A percentile compares a stretch with the other conserved stretches of the same genome.
Conservation (phyloP, 2,329 filamentous ascomycete species). For the Ceratocystis ficicola region DNA sequence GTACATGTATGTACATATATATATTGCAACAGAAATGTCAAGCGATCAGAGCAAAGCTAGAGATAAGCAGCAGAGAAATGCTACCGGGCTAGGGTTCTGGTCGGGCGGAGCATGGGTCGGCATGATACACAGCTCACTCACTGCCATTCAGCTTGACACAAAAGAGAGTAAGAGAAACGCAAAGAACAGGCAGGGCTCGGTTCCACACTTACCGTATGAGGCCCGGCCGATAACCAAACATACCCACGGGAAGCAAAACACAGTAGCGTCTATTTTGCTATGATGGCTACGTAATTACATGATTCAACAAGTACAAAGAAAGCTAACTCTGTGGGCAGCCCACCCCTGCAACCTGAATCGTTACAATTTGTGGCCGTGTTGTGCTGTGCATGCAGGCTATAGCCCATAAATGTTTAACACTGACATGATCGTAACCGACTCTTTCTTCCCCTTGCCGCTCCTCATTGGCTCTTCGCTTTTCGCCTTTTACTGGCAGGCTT, state of each 20-base stretch:
- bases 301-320: not conserved
- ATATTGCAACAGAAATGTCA: not conserved
- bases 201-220: not conserved
- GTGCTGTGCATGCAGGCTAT: not conserved
- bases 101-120: slow-evolving; percentile 6
- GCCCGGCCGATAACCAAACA: not conserved
- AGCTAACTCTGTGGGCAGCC: not conserved
- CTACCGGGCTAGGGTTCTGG: not conserved
- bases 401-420: not conserved
- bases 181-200: not conserved
- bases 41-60: not conserved
- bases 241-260: not conserved
- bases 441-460: not conserved
- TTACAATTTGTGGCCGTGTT: slow-evolving; percentile 10
- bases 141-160: not conserved
- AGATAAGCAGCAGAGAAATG: not conserved
- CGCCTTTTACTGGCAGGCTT: not conserved
- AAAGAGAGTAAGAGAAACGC: not conserved
- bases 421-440: not conserved
- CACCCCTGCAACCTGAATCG: not conserved
- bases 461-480: not conserved
- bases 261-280: not conserved
- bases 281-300: not conserved
- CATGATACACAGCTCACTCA: not conserved
- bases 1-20: not conserved